A percentile compares a stretch with the other conserved stretches of the same genome.
Evolutionary conservation across 805 yeast species (phyloP).

Genomic region (Sugiyamaella qingdaonensis): DNA sequence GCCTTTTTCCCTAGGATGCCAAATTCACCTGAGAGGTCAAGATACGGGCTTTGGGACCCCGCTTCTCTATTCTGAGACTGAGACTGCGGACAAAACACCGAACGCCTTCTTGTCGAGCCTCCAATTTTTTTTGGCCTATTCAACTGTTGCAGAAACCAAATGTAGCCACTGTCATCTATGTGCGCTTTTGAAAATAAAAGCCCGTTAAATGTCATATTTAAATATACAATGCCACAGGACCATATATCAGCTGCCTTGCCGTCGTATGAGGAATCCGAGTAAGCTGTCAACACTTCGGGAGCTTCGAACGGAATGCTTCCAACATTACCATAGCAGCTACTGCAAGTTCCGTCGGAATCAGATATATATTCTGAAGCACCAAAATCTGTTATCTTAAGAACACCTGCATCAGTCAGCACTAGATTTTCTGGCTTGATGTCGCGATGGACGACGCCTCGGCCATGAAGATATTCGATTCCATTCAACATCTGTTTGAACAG

Average conservation of each 20-base stretch:
- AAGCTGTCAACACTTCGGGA: constrained; percentile 58
- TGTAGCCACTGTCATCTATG: constrained; percentile 24
- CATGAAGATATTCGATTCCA: constrained; percentile 85
- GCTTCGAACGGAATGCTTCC: constrained; percentile 90
- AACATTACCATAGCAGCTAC: constrained; percentile 51
- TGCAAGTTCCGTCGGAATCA: constrained; percentile 30
- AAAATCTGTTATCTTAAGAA: constrained; percentile 79
- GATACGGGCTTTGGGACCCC: not conserved
- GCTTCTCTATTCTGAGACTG: not conserved
- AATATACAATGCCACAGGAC: constrained; percentile 90
- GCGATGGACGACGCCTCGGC: constrained; percentile 84
- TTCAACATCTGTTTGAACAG: constrained; percentile 79
- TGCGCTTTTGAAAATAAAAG: constrained; percentile 30
- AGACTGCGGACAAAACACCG: not conserved
- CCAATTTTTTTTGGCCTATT: constrained; percentile 10
- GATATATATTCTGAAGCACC: constrained; percentile 71
- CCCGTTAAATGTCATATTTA: constrained; percentile 62
- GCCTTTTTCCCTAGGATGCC: constrained; percentile 22
- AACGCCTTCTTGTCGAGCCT: too few relatives aligned
- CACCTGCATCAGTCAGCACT: constrained; percentile 66
- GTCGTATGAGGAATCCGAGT: constrained; percentile 48
- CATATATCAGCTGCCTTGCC: constrained; percentile 81
- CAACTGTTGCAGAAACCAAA: constrained; percentile 12
- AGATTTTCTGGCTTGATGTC: constrained; percentile 88
- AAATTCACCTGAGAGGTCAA: constrained; percentile 17